These are phyloP conservation scores for Cutaneotrichosporon sp. DNA, from an alignment of 1,284 basidiomycete genomes.

Conservation along the genomic window DNA sequence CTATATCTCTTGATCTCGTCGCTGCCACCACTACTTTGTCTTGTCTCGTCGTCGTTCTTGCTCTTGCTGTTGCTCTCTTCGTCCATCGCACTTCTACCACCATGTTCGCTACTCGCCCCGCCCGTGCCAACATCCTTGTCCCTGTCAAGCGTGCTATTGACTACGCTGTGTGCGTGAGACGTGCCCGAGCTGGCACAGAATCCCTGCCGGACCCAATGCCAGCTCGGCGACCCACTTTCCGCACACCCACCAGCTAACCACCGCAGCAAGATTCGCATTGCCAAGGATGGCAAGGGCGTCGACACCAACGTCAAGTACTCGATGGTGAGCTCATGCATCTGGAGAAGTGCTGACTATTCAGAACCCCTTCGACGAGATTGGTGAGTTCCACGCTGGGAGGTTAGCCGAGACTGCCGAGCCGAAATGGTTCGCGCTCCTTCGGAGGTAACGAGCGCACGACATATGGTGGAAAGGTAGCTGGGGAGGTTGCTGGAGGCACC, in stretches of 20 bases:
- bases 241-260: neutral
- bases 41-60: neutral
- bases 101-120: slow-evolving; percentile 69
- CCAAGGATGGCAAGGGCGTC: slow-evolving; percentile 82
- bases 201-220: too few relatives aligned
- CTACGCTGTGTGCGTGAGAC: slow-evolving; percentile 35
- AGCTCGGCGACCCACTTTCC: neutral
- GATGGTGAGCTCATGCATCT: slow-evolving; percentile 61
- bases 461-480: neutral
- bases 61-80: slow-evolving; percentile 1
- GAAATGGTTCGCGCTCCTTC: slow-evolving; percentile 2
- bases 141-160: slow-evolving; percentile 75
- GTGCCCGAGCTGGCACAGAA: too few relatives aligned
- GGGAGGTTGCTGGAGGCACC: neutral
- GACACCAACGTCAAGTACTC: slow-evolving; percentile 96
- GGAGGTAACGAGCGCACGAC: neutral
- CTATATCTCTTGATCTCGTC: slow-evolving; percentile 3
- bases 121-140: slow-evolving; percentile 80
- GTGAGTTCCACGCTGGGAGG: slow-evolving; percentile 52
- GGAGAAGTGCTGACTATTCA: slow-evolving; percentile 41
- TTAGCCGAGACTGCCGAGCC: slow-evolving; percentile 12
- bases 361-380: slow-evolving; percentile 97
- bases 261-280: slow-evolving; percentile 91
- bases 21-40: too few relatives aligned
- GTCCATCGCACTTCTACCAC: slow-evolving; percentile 4